Evolutionary conservation across 2,329 filamentous ascomycete species (phyloP).

Genomic region (Aspergillus neotritici): DNA sequence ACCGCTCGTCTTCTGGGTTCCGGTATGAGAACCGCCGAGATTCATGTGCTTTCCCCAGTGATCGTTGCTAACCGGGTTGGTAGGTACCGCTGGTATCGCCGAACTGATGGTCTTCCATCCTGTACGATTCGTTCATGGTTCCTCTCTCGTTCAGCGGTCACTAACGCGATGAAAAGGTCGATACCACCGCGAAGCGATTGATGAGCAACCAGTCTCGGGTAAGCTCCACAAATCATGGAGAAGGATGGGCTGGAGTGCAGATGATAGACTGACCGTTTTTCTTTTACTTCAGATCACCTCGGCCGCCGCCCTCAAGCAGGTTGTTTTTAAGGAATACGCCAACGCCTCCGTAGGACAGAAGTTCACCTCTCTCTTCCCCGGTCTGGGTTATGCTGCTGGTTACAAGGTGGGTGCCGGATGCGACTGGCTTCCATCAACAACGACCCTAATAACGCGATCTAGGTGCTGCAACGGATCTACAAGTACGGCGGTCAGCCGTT

Average conservation of each 20-base stretch:
- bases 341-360: constrained; percentile 64
- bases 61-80: constrained; percentile 9
- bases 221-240: constrained; percentile 18
- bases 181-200: constrained; percentile 96
- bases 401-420: constrained; percentile 65
- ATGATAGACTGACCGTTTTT: constrained; percentile 15
- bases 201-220: constrained; percentile 94
- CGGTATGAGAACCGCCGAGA: constrained; percentile 51
- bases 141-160: background rate
- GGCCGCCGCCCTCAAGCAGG: constrained; percentile 67
- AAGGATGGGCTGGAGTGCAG: background rate
- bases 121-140: constrained; percentile 45
- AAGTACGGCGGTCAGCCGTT: constrained; percentile 98
- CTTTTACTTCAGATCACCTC: constrained; percentile 47
- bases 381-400: constrained; percentile 91
- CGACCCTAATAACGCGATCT: constrained; percentile 11
- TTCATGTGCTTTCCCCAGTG: constrained; percentile 8
- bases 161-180: constrained; percentile 57
- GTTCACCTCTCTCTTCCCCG: constrained; percentile 93
- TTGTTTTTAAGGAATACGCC: constrained; percentile 91
- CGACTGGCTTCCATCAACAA: background rate
- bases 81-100: constrained; percentile 86
- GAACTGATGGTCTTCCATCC: constrained; percentile 92
- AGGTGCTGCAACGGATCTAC: constrained; percentile 91
- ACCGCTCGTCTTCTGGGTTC: constrained; percentile 84